Base-by-base conservation (phyloP, 2,329 filamentous ascomycete genomes). In the Lecanosticta acicola region DNA sequence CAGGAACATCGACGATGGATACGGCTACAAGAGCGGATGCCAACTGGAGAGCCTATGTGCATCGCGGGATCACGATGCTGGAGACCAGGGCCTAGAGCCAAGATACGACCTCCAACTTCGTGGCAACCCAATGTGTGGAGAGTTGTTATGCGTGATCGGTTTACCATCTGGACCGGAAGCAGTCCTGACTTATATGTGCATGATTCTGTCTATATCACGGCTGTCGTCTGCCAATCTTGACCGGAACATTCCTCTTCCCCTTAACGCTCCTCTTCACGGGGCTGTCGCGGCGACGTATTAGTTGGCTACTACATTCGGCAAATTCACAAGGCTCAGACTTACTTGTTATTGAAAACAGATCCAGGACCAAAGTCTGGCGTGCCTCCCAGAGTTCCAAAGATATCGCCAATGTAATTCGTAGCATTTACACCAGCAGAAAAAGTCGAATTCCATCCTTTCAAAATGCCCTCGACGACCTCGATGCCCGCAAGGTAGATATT, bases 401-500 rank as follows among this genome's bases (percentile, higher is more conserved):
- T 81, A 59, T 60, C 51, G 24, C 16, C 44, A 21, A 87, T 67
- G 56, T 87, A 87, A 57, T 86, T 86, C 1, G 61, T 68, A 0
- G 82, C 67, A 49, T 68, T 61, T 32, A 87, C 65, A 2, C 84
- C 84, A 1, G 60, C 52, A 29, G 70, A 65, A 55, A 81, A 87
- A 0, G 68, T 80, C 11, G 62, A 61, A 33, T 81, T 67, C 84
- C 84, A 88, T 3, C 69, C 73, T 0, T 62, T 47, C 10, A 86
- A 48, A 46, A 88, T 82, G 1, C 81, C 83, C 53, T 75, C 69
- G 10, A 85, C 74, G 21, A 88, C 80, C 57, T 80, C 70, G 3
- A 83, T 71, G 1, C 84, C 84, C 0, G 81, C 83, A 3, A 72
- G 66, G 64, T 79, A 87, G 37, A 87, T 74, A 61, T 87, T 88